Evolutionary conservation across 169 alveolate genomes (phyloP), one percentile per base, ranked within the genome.

Genomic region (Plasmodium gaboni): DNA sequence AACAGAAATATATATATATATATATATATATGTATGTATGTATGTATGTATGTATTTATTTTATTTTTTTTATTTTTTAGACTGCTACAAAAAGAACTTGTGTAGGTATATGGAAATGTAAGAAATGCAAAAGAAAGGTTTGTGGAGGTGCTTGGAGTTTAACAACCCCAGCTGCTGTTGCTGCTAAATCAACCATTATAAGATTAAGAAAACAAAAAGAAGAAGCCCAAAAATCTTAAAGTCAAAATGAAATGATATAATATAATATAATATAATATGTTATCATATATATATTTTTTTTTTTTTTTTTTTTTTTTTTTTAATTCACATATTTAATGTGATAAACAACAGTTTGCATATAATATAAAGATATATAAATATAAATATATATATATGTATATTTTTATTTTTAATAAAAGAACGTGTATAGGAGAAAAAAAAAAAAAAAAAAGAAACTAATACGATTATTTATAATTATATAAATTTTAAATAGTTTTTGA

Each of bases 111-210:
- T 98, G 99, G 99, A 96, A 96, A 65, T 98, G 99, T 95, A 97
- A 96, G 80, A 96, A 97, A 59, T 98, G 99, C 94, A 96, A 96
- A 88, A 97, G 96, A 96, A 91, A 94, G 68, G 94, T 97, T 53
- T 99, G 99, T 42, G 99, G 99, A 22, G 99, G 99, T 19, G 99
- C 99, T 46, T 98, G 99, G 99, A 95, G 96, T 60, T 93, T 98
- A 73, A 95, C 97, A 69, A 98, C 99, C 74, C 97, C 99, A 44
- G 97, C 99, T 8, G 99, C 99, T 22, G 94, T 97, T 38, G 96
- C 99, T 17, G 98, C 98, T 32, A 97, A 97, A 93, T 96, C 98
- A 10, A 96, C 95, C 10, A 92, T 92, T 22, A 93, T 89, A 28
- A 87, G 96, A 74, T 89, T 94, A 70, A 88, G 93, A 88, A 94